phyloP scores from a whole-genome alignment of 2,329 filamentous ascomycete species.

The Lecanosticta acicola region DNA sequence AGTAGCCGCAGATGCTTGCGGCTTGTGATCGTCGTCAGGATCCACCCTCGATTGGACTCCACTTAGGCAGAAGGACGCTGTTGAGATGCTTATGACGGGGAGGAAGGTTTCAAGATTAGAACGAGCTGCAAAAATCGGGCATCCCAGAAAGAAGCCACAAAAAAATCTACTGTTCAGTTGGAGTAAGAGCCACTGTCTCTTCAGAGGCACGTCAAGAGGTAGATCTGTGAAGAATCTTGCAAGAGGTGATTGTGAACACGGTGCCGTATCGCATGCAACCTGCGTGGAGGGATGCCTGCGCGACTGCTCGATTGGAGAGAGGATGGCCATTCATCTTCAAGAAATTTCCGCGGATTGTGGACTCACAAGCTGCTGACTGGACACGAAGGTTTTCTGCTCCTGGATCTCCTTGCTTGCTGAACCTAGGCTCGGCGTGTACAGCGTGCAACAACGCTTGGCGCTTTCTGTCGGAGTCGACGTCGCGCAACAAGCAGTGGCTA shows the following conservation, averaged over 20 bases:
- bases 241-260: background rate
- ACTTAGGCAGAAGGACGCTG: background rate
- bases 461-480: no score
- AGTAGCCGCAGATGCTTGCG: background rate
- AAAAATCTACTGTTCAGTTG: conserved; percentile 9
- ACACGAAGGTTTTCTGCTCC: background rate
- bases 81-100: background rate
- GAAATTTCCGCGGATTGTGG: no score
- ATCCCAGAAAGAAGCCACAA: conserved; percentile 28
- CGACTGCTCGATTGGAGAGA: no score
- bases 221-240: background rate
- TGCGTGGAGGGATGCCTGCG: no score
- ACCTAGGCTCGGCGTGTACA: no score
- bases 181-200: conserved; percentile 14
- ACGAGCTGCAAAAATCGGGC: conserved; percentile 1
- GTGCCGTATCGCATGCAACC: no score
- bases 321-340: no score
- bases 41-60: background rate
- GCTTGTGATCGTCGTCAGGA: background rate
- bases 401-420: background rate
- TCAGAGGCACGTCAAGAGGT: conserved; percentile 1
- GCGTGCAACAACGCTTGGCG: background rate
- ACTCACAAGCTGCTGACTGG: background rate
- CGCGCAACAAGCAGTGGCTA: no score
- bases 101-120: background rate